Evolutionary conservation across 208 protist species (phyloP).

Genomic region (Trypanosoma avium): DNA sequence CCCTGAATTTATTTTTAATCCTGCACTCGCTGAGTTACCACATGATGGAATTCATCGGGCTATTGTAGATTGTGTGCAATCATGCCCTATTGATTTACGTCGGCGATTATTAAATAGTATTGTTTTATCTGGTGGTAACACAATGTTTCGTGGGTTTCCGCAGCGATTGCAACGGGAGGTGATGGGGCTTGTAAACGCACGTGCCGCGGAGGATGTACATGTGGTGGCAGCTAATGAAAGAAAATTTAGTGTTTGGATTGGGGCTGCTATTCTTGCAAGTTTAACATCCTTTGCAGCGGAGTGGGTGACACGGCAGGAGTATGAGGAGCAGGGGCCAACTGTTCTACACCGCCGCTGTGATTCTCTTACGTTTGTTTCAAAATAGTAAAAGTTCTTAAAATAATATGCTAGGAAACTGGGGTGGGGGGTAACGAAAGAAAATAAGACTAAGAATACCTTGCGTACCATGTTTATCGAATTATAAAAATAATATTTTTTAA

Average conservation of each 20-base stretch:
- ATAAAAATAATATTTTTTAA: background rate
- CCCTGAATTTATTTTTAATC: slow-evolving; percentile 97
- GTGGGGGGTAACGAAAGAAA: too few relatives aligned
- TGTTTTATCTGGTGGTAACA: slow-evolving; percentile 95
- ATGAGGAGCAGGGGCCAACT: slow-evolving; percentile 95
- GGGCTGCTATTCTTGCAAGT: slow-evolving; percentile 97
- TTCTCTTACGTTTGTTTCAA: slow-evolving; percentile 26
- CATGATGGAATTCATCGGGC: slow-evolving; percentile 91
- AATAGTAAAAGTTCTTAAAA: background rate
- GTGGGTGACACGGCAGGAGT: slow-evolving; percentile 99
- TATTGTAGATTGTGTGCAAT: slow-evolving; percentile 96
- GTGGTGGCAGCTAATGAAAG: slow-evolving; percentile 95
- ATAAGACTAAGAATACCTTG: too few relatives aligned
- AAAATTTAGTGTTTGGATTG: slow-evolving; percentile 97
- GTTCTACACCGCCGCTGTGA: slow-evolving; percentile 98
- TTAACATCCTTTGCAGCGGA: slow-evolving; percentile 96
- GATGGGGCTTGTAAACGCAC: slow-evolving; percentile 65
- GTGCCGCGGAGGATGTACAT: slow-evolving; percentile 94
- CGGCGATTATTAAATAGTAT: slow-evolving; percentile 96
- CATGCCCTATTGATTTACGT: slow-evolving; percentile 94
- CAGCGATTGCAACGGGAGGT: slow-evolving; percentile 96
- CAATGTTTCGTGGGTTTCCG: slow-evolving; percentile 96
- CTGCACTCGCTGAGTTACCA: slow-evolving; percentile 87
- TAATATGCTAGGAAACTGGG: too few relatives aligned
- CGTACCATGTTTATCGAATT: too few relatives aligned